Conservation (phyloP, 805 yeast genomes). For the Candida easanensis region DNA sequence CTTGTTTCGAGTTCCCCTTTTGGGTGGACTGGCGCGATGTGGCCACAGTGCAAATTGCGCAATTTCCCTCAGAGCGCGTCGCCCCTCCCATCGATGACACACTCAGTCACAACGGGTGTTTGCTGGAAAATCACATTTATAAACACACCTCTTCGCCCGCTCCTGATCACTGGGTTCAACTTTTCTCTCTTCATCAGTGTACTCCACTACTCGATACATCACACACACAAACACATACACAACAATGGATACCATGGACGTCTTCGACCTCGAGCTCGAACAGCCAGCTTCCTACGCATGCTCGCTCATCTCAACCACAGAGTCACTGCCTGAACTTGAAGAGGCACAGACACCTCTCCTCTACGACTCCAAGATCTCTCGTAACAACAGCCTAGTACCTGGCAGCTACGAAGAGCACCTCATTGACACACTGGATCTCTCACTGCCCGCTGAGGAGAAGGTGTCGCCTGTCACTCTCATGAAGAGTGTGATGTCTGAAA, state of each 20-base stretch:
- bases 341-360: conserved; percentile 26
- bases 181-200: too few species aligned
- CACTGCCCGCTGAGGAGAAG: background rate
- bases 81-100: background rate
- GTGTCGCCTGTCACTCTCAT: background rate
- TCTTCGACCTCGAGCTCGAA: conserved; percentile 15
- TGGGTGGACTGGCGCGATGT: background rate
- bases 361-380: conserved; percentile 25
- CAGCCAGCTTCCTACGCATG: conserved; percentile 17
- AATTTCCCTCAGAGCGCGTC: background rate
- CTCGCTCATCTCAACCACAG: conserved; percentile 20
- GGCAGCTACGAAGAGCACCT: conserved; percentile 22
- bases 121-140: too few species aligned
- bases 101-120: background rate
- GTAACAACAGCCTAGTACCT: conserved; percentile 16
- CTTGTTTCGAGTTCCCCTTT: background rate
- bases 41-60: background rate
- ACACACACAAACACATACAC: background rate
- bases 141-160: too few species aligned
- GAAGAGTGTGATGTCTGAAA: background rate
- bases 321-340: conserved; percentile 17
- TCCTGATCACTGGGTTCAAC: too few species aligned
- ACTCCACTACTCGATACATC: background rate
- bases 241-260: conserved; percentile 11
- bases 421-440: conserved; percentile 23